Base-by-base conservation (phyloP, 257 asterid genomes). In the Scutellaria baicalensis region DNA sequence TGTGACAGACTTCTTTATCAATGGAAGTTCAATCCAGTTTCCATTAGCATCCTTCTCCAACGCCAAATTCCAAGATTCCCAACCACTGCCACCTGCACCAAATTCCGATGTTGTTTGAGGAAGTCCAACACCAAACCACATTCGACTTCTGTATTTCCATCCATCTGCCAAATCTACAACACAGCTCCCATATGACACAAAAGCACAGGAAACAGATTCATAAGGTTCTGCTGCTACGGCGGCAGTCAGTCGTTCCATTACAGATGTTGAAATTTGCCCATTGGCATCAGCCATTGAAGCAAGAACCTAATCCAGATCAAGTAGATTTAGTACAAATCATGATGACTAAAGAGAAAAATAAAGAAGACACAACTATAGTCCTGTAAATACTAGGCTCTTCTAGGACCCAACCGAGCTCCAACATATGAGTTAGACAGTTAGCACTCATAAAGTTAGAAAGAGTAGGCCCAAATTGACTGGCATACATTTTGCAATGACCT, bases 71-170 rank as follows among this genome's bases (percentile, higher is more conserved):
- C 99, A 93, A 44, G 96, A 86, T 36, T 89, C 97, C 99, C 97
- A 87, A 59, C 97, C 99, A 81, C 96, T 89, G 80, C 96, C 99
- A 61, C 99, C 96, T 40, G 93, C 99, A 63, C 97, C 97, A 65
- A 84, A 86, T 66, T 45, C 78, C 42, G 88, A 79, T 47, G 83
- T 27, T 47, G 84, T 78, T 40, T 83, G 77, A 72, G 96, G 86
- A 75, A 79, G 81, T 64, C 95, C 99, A 65, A 89, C 91, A 59
- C 96, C 96, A 77, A 82, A 93, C 97, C 99, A 93, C 76, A 91
- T 79, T 50, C 95, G 86, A 81, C 99, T 93, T 85, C 99, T 84
- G 83, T 82, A 91, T 77, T 89, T 93, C 99, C 99, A 93, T 72
- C 99, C 97, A 63, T 91, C 96, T 21, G 96, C 85, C 80, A 91